A percentile compares a stretch with the other conserved stretches of the same genome.
These are phyloP conservation scores for Penicillium longicatenatum DNA, from an alignment of 495 filamentous ascomycete genomes.

Conservation along the genomic window DNA sequence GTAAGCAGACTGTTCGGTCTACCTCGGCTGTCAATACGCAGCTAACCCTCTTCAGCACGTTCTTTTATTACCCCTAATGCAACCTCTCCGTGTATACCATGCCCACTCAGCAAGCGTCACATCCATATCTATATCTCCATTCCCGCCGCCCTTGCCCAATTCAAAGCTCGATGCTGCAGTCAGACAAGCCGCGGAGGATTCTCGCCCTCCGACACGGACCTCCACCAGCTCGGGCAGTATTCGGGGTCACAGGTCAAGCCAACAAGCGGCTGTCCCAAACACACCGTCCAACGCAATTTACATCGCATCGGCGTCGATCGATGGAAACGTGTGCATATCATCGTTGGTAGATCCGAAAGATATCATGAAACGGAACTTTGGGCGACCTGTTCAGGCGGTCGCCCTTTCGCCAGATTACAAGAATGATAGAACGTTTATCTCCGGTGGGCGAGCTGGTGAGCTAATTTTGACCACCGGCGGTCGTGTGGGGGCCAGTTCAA, in stretches of 20 bases:
- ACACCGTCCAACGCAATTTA: conserved; percentile 84
- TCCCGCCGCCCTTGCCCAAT: conserved; percentile 70
- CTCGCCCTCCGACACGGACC: conserved; percentile 43
- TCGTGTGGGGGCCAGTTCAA: conserved; percentile 71
- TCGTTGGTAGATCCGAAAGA: conserved; percentile 79
- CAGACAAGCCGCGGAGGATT: conserved; percentile 50
- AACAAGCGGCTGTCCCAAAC: conserved; percentile 52
- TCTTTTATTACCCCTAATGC: conserved; percentile 76
- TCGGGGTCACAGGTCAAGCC: conserved; percentile 49
- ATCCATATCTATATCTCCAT: conserved; percentile 86
- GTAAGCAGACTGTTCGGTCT: conserved; percentile 52
- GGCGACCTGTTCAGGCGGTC: conserved; percentile 85
- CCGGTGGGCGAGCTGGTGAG: conserved; percentile 86
- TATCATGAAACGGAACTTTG: conserved; percentile 89
- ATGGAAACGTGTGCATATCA: conserved; percentile 89
- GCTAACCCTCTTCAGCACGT: conserved; percentile 66
- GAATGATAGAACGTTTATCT: conserved; percentile 81
- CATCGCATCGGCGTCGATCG: conserved; percentile 91
- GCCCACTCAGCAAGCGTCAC: conserved; percentile 92
- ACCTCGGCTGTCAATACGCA: neutral
- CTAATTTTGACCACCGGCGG: conserved; percentile 87
- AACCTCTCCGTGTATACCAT: conserved; percentile 78
- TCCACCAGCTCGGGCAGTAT: conserved; percentile 50
- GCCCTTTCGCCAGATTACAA: conserved; percentile 92
- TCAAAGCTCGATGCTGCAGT: conserved; percentile 53